Base-by-base conservation (phyloP, 768 basidiomycete species). In the Kwoniella bestiolae region DNA sequence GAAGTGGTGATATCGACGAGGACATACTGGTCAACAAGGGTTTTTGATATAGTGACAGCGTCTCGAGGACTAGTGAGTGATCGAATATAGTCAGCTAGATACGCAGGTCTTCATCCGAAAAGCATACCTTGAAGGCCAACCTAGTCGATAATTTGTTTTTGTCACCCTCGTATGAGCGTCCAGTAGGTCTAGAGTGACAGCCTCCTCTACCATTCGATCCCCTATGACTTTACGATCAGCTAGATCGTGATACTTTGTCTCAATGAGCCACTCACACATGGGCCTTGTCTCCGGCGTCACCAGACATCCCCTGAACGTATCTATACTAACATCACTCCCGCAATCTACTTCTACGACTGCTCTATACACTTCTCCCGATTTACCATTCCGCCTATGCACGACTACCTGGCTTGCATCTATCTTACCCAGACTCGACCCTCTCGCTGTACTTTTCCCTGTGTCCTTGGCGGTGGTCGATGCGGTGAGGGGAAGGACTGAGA, bases 41-140 rank as follows among this genome's bases (percentile, higher is more conserved):
- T 87, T 65, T 91, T 87, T 49, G 92, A 91, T 72, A 99, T 94
- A 16, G 92, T 95, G 46, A 99, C 90, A 14, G 93, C 88, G 75
- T 99, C 95, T 71, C 95, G 85, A 3, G 95, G 95, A 77, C 92
- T 95, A 65, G 38, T n/a, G n/a, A n/a, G n/a, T n/a, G n/a, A n/a
- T n/a, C n/a, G n/a, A n/a, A n/a, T n/a, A n/a, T n/a, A n/a, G n/a
- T n/a, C n/a, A n/a, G n/a, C n/a, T n/a, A n/a, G n/a, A n/a, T n/a
- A n/a, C n/a, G n/a, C n/a, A n/a, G n/a, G n/a, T n/a, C n/a, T n/a
- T n/a, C n/a, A n/a, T n/a, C n/a, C n/a, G n/a, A n/a, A n/a, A n/a
- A 16, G 85, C 92, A 75, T 77, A 95, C 94, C 90, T 94, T 62
- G 93, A 94, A 62, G 95, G 95, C 95, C 95, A 99, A 1, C 95